These are phyloP conservation scores for Penicillium sp. DNA, from an alignment of 2,329 filamentous ascomycete species.

Conservation along the genomic window DNA sequence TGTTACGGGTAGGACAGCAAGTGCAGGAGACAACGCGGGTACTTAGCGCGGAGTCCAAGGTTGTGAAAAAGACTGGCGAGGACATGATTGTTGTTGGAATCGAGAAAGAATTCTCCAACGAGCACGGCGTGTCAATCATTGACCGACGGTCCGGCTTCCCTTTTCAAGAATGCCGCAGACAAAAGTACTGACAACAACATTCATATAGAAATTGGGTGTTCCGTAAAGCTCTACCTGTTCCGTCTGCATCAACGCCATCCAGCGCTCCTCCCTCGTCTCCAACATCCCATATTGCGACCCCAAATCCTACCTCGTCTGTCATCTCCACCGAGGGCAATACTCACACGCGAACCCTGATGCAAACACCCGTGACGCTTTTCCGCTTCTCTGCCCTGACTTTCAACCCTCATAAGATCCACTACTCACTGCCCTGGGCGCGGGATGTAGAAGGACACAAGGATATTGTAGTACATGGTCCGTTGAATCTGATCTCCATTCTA, in stretches of 20 bases:
- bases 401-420: conserved; percentile 48
- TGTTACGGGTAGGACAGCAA: conserved; percentile 55
- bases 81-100: conserved; percentile 67
- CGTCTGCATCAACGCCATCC: conserved; percentile 10
- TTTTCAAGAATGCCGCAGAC: neutral
- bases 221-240: conserved; percentile 37
- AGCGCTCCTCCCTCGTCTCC: conserved; percentile 4
- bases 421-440: conserved; percentile 45
- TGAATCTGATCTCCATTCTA: conserved; percentile 46
- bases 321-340: conserved; percentile 26
- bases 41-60: conserved; percentile 56
- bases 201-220: conserved; percentile 47
- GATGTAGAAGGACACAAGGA: conserved; percentile 46
- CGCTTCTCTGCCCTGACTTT: conserved; percentile 48
- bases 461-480: conserved; percentile 46
- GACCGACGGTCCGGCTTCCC: conserved; percentile 50
- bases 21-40: conserved; percentile 59
- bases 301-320: conserved; percentile 19
- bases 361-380: conserved; percentile 44
- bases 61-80: conserved; percentile 53
- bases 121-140: conserved; percentile 52
- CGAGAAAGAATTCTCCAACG: conserved; percentile 59
- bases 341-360: conserved; percentile 36
- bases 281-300: conserved; percentile 15
- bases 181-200: neutral